Conservation (phyloP, 495 filamentous ascomycete species). For the Xylaria telfairii region DNA sequence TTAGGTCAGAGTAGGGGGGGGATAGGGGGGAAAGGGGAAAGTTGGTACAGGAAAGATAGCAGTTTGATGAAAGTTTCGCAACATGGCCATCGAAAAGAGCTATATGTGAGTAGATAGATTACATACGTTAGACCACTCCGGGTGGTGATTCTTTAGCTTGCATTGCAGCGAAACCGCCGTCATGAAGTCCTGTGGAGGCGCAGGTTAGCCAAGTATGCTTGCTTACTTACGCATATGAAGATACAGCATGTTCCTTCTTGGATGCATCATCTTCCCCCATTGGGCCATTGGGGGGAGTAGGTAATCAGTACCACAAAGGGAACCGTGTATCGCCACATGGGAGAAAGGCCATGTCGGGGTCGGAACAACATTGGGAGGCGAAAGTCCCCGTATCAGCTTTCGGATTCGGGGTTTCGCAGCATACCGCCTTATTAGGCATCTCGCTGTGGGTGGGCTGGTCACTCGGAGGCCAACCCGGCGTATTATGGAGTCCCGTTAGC, state of each 20-base stretch:
- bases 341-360: background rate
- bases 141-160: constrained; percentile 64
- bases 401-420: constrained; percentile 20
- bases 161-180: constrained; percentile 61
- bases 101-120: no score
- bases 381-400: constrained; percentile 14
- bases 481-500: constrained; percentile 22
- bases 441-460: constrained; percentile 18
- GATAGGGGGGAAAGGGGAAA: background rate
- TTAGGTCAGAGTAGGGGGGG: background rate
- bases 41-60: background rate
- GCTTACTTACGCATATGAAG: no score
- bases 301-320: background rate
- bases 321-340: background rate
- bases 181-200: constrained; percentile 62
- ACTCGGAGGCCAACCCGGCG: constrained; percentile 24
- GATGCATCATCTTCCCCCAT: constrained; percentile 1
- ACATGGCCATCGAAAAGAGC: constrained; percentile 19
- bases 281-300: background rate
- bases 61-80: background rate
- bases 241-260: background rate
- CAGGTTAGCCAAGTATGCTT: constrained; percentile 18
- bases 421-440: constrained; percentile 24
- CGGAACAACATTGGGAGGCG: background rate
- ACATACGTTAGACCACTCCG: constrained; percentile 69